Conservation (phyloP, 495 filamentous ascomycete genomes). For the Cercophora scortea region DNA sequence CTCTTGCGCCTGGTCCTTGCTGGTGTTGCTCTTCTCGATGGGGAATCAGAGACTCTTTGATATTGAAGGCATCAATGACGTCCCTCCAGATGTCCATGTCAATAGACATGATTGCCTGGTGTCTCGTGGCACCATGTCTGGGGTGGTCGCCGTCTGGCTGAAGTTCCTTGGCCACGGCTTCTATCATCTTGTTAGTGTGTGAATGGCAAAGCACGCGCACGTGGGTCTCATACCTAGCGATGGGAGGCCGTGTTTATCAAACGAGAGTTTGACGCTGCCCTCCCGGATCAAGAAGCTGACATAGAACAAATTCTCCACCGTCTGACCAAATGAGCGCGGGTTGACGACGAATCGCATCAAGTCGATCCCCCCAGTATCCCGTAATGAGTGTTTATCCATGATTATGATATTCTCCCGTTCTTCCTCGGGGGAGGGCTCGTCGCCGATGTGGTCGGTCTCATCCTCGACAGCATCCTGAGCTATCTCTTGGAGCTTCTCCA, state of each 20-base stretch:
- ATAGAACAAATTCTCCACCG: constrained; percentile 95
- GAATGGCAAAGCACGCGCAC: background rate
- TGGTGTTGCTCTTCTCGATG: constrained; percentile 58
- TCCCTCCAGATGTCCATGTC: constrained; percentile 77
- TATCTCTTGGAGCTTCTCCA: constrained; percentile 31
- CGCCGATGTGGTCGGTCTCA: constrained; percentile 23
- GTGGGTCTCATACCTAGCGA: constrained; percentile 54
- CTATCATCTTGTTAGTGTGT: constrained; percentile 1
- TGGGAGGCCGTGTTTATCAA: constrained; percentile 59
- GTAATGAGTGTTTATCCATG: constrained; percentile 48
- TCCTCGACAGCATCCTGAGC: constrained; percentile 36
- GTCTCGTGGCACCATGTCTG: constrained; percentile 47
- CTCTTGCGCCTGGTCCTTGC: constrained; percentile 46
- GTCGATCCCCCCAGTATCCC: constrained; percentile 56
- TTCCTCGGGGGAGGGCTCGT: constrained; percentile 18
- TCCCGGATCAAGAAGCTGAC: constrained; percentile 90
- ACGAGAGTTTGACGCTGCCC: constrained; percentile 58
- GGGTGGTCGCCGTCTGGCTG: background rate
- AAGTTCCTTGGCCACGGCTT: constrained; percentile 4
- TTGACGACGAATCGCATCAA: constrained; percentile 84
- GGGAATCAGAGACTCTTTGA: constrained; percentile 73
- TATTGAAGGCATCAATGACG: constrained; percentile 63
- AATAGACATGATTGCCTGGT: constrained; percentile 78
- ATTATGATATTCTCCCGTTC: constrained; percentile 27
- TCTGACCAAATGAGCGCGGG: constrained; percentile 85